A percentile compares a stretch with the other conserved stretches of the same genome.
These are phyloP conservation scores for Fusarium camptoceras DNA, from an alignment of 2,329 filamentous ascomycete species.

Conservation along the genomic window DNA sequence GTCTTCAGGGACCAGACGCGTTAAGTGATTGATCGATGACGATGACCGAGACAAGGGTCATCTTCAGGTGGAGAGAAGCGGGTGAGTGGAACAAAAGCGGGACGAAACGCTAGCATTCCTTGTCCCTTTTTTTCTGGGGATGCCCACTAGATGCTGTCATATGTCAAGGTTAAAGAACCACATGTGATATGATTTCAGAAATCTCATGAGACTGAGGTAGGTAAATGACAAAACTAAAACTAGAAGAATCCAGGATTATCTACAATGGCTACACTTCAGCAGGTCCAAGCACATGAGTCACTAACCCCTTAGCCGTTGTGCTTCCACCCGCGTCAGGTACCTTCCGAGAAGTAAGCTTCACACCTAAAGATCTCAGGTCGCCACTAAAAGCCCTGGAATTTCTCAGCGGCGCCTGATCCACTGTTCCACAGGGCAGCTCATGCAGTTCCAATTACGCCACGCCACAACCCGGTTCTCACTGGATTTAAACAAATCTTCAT, in stretches of 20 bases:
- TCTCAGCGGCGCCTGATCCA: slow-evolving; percentile 38
- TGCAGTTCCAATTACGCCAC: slow-evolving; percentile 24
- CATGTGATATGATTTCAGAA: slow-evolving; percentile 23
- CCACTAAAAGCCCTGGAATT: slow-evolving; percentile 39
- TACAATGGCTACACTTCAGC: not conserved
- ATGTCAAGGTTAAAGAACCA: slow-evolving; percentile 6
- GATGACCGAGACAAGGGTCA: slow-evolving; percentile 34
- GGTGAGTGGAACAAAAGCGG: slow-evolving; percentile 35
- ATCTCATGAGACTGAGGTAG: slow-evolving; percentile 7
- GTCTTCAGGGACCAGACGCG: slow-evolving; percentile 22
- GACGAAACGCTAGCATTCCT: slow-evolving; percentile 25
- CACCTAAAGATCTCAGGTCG: slow-evolving; percentile 16
- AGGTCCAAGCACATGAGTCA: slow-evolving; percentile 6
- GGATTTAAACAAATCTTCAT: slow-evolving; percentile 42
- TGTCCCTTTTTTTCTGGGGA: slow-evolving; percentile 38
- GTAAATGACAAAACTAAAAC: slow-evolving; percentile 5
- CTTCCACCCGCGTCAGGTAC: slow-evolving; percentile 9
- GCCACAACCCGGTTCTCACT: slow-evolving; percentile 40
- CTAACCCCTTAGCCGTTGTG: slow-evolving; percentile 14
- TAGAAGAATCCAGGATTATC: not conserved
- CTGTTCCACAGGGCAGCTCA: slow-evolving; percentile 35
- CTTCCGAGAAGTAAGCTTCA: slow-evolving; percentile 19
- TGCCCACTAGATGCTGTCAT: slow-evolving; percentile 38
- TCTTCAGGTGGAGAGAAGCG: slow-evolving; percentile 33
- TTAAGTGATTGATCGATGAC: slow-evolving; percentile 42